These are phyloP conservation scores for Boletus eberwhitei DNA, from an alignment of 768 basidiomycete species.

Conservation along the genomic window DNA sequence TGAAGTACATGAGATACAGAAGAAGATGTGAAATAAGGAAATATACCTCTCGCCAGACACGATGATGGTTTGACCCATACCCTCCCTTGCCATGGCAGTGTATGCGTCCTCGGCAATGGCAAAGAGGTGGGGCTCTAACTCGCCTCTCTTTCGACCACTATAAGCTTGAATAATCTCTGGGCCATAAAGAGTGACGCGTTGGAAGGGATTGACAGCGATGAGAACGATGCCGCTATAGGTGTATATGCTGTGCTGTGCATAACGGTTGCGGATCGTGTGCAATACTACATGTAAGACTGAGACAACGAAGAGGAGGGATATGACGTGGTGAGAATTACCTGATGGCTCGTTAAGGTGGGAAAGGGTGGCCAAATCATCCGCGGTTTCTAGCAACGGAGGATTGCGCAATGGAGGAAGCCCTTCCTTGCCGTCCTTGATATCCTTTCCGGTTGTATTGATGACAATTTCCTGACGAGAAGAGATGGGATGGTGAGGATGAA, in stretches of 20 bases:
- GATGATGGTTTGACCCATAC: slow-evolving; percentile 96
- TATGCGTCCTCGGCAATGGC: slow-evolving; percentile 99
- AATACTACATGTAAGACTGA: slow-evolving; percentile 54
- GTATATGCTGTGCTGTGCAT: slow-evolving; percentile 96
- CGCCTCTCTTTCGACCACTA: slow-evolving; percentile 85
- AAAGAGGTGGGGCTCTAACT: slow-evolving; percentile 96
- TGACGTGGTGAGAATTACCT: slow-evolving; percentile 48
- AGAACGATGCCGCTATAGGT: slow-evolving; percentile 99
- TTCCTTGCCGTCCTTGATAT: slow-evolving; percentile 76
- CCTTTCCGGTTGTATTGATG: slow-evolving; percentile 74
- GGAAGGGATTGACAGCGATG: slow-evolving; percentile 98
- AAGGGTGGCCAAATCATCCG: slow-evolving; percentile 96
- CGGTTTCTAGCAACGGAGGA: slow-evolving; percentile 92
- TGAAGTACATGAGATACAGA: slow-evolving; percentile 12
- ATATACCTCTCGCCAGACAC: slow-evolving; percentile 94
- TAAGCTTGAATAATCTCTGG: slow-evolving; percentile 98
- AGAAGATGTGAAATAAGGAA: not conserved
- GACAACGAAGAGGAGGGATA: not conserved
- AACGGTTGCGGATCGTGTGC: slow-evolving; percentile 95
- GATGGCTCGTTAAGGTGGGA: slow-evolving; percentile 98
- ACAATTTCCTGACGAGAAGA: slow-evolving; percentile 57
- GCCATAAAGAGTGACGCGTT: slow-evolving; percentile 94
- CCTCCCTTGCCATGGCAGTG: slow-evolving; percentile 92
- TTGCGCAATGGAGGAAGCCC: slow-evolving; percentile 91
- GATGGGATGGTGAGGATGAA: not conserved